These are phyloP conservation scores for Podochytrium sp. DNA, from an alignment of 192 early-diverging fungal genomes.

Conservation along the genomic window DNA sequence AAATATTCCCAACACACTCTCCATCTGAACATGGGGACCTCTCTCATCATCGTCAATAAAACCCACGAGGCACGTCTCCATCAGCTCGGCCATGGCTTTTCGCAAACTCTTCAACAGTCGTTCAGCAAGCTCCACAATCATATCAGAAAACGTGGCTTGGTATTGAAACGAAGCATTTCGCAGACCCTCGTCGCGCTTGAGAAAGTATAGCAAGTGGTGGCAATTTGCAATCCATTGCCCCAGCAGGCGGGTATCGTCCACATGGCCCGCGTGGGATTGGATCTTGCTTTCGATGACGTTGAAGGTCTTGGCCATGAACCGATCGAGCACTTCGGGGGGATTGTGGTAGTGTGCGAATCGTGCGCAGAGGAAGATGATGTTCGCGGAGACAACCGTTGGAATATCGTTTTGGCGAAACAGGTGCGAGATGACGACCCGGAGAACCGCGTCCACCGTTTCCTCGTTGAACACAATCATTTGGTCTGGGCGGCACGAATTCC, in stretches of 20 bases:
- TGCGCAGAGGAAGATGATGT: constrained; percentile 85
- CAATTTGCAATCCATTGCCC: constrained; percentile 89
- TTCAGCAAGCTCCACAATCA: constrained; percentile 62
- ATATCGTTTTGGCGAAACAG: constrained; percentile 42
- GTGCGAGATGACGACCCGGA: constrained; percentile 71
- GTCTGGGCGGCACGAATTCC: constrained; percentile 80
- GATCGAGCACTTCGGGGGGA: constrained; percentile 71
- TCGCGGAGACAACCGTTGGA: constrained; percentile 77
- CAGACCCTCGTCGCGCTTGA: constrained; percentile 84
- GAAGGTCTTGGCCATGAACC: constrained; percentile 65
- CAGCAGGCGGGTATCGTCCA: constrained; percentile 61
- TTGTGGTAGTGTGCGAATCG: constrained; percentile 87
- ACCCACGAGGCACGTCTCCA: constrained; percentile 29
- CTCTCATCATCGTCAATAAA: background rate
- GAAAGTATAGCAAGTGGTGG: constrained; percentile 79
- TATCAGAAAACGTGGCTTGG: constrained; percentile 81
- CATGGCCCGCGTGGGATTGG: constrained; percentile 12
- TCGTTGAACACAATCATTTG: constrained; percentile 97
- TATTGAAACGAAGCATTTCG: constrained; percentile 68
- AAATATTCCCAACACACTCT: constrained; percentile 23
- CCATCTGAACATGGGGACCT: constrained; percentile 12
- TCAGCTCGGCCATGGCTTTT: background rate
- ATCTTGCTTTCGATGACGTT: background rate
- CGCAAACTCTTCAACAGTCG: constrained; percentile 22
- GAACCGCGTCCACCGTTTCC: constrained; percentile 70